Conservation (phyloP, 129 eudicot genomes). For the Helianthus annuus region HanXRQr2.0-SUNRISE NC_035448.2:195384553-195385052, state of each 20-base stretch:
- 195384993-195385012: no score
- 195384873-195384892: slow-evolving; percentile 86
- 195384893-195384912: slow-evolving; percentile 14
- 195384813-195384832: slow-evolving; percentile 63
- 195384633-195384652: not conserved
- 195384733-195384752: slow-evolving; percentile 78
- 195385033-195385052: no score
- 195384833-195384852: slow-evolving; percentile 71
- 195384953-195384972: no score
- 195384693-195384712: slow-evolving; percentile 68
- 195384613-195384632: not conserved
- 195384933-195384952: no score
- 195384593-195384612: slow-evolving; percentile 60
- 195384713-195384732: slow-evolving; percentile 70
- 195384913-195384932: not conserved
- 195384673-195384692: not conserved
- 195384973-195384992: no score
- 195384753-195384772: slow-evolving; percentile 73
- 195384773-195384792: slow-evolving; percentile 76
- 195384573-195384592: slow-evolving; percentile 78
- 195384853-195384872: slow-evolving; percentile 82
- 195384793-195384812: slow-evolving; percentile 73
- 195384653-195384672: not conserved
- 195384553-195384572: slow-evolving; percentile 81
- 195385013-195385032: no score